phyloP scores from a whole-genome alignment of 768 basidiomycete genomes.

The Suillus bovinus region DNA sequence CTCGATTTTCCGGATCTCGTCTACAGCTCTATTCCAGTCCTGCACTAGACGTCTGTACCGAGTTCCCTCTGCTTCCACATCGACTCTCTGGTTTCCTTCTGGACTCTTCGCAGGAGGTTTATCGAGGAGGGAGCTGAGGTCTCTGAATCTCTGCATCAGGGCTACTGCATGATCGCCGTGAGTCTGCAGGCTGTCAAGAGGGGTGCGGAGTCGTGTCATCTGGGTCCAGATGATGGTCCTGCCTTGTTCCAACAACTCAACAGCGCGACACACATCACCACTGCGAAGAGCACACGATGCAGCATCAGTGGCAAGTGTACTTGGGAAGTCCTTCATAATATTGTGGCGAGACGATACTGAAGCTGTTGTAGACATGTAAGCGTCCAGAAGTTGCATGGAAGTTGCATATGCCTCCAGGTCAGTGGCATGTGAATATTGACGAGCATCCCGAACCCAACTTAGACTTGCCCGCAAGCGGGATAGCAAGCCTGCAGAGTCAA shows the following conservation, averaged over 20 bases:
- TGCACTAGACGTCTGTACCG: not conserved
- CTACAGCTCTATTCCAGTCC: conserved; percentile 16
- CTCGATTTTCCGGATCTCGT: conserved; percentile 15
- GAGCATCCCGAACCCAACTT: no score
- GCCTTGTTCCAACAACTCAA: not conserved
- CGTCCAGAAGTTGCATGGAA: not conserved
- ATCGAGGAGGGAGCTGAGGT: not conserved
- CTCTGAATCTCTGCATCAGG: no score
- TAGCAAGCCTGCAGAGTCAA: no score
- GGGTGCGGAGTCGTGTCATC: no score
- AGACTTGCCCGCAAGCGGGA: no score
- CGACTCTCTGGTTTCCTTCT: not conserved
- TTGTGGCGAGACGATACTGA: not conserved
- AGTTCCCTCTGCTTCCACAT: not conserved
- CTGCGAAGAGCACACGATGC: no score
- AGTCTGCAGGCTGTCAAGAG: no score
- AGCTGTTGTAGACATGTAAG: not conserved
- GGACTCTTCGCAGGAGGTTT: not conserved
- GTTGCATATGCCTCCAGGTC: not conserved
- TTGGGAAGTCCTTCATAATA: not conserved
- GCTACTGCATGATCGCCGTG: no score
- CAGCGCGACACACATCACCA: not conserved
- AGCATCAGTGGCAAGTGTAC: not conserved
- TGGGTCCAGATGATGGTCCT: not conserved
- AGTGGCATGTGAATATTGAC: not conserved